Evolutionary conservation across 352 stramenopile species (phyloP), one percentile per base, ranked within the genome.

Genomic region (Stramenopiles sp.): DNA sequence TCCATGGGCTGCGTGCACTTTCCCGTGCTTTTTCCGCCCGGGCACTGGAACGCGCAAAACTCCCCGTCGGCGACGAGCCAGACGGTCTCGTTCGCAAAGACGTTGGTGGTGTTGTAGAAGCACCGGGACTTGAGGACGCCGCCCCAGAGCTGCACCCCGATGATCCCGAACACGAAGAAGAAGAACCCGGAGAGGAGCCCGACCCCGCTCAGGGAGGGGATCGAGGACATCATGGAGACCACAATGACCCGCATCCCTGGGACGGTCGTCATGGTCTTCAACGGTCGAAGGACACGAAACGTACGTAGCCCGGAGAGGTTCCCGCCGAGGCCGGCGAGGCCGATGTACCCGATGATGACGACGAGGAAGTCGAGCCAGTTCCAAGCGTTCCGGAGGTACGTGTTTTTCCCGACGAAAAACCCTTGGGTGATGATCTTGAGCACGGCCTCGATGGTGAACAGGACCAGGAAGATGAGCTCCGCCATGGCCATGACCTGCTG

Each of bases 91-190:
- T n/a, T n/a, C n/a, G n/a, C n/a, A n/a, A n/a, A n/a, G n/a, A n/a
- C n/a, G n/a, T n/a, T n/a, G n/a, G n/a, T n/a, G n/a, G n/a, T n/a
- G n/a, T n/a, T 94, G 25, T 92, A 74, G 0, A 86, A 86, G 79
- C 88, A 94, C 34, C 86, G 78, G n/a, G 82, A 82, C 49, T 85
- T 88, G 82, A 94, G 87, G n/a, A 79, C 83, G 6, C 88, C 88
- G 32, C 82, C 78, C 73, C 92, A 95, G n/a, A 95, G 80, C 68
- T 95, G 88, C 37, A 94, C 86, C 0, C 86, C 89, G 0, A 94
- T 79, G 77, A 95, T 94, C 0, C 86, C 87, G 76, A 95, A 94
- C 37, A 95, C 87, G 36, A 89, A 85, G 75, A 94, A 94, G 0
- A 93, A 83, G 73, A 95, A 94, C n/a, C 88, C 80, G 75, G 91